Evolutionary conservation across 2,329 filamentous ascomycete genomes (phyloP), one percentile per base, ranked within the genome.

Genomic region (Cladosporium sp.): DNA sequence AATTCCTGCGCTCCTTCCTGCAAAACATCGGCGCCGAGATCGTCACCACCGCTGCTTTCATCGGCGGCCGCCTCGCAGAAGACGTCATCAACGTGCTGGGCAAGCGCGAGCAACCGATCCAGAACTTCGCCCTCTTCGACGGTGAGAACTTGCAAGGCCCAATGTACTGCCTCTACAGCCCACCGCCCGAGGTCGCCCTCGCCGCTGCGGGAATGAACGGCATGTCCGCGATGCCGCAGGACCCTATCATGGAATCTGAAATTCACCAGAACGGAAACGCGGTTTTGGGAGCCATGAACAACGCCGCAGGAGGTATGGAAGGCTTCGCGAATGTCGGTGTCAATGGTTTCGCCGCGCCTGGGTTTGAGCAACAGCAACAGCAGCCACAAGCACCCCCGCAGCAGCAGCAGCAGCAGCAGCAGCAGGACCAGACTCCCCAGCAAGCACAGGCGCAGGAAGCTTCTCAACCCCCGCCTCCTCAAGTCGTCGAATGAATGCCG

Each of bases 1-100:
- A 89, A 20, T 86, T 94, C 59, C 73, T 97, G 20, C 81, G 88
- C 50, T 84, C 78, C 61, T 98, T 98, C 70, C 68, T 97, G 35
- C 86, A 93, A 68, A 94, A 94, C 59, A 75, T 96, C 5, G 86
- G 84, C 49, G 82, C 83, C 61, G 92, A 97, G 70, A 74, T 97
- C 33, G 84, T 87, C 11, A 90, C 93, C 7, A 88, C 95, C 7
- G 85, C 88, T 0, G 91, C 93, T 1, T 88, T 95, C 52, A 75
- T 98, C 9, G 93, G 93, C 42, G 93, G 91, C 8, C 83, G 91
- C 67, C 78, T 98, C 13, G 89, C 92, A 1, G 93, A 98, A 70
- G 93, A 98, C 65, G 90, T 95, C 45, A 97, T 98, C 71, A 97
- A 97, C 62, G 91, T 96, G 27, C 79, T 97, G 5, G 89, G 91